phyloP scores from a whole-genome alignment of 805 yeast genomes.

The Clavispora vitiphila region DNA sequence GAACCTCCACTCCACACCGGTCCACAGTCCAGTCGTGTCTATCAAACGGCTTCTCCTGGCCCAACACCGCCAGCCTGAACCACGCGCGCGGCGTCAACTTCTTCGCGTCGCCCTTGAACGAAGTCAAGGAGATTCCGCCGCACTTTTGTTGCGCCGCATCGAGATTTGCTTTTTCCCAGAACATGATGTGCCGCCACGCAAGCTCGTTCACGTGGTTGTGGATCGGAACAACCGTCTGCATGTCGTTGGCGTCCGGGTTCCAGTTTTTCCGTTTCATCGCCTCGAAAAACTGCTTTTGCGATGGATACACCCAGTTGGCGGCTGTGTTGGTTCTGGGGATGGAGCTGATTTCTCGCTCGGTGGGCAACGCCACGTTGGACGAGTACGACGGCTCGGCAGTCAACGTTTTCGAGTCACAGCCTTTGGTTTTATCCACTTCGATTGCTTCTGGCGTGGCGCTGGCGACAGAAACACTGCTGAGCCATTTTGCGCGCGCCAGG shows the following conservation, averaged over 20 bases:
- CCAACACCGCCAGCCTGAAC: constrained; percentile 57
- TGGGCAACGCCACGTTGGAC: constrained; percentile 43
- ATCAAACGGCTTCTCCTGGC: constrained; percentile 81
- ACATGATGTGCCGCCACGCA: constrained; percentile 79
- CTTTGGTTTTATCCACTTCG: constrained; percentile 21
- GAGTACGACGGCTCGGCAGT: constrained; percentile 27
- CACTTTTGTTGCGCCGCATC: constrained; percentile 47
- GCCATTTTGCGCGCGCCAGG: constrained; percentile 55
- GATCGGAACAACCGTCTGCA: constrained; percentile 88
- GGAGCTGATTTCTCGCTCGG: constrained; percentile 71
- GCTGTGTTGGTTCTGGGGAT: constrained; percentile 69
- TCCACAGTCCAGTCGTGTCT: constrained; percentile 92
- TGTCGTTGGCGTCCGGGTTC: constrained; percentile 76
- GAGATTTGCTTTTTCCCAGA: constrained; percentile 70
- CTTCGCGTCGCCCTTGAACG: constrained; percentile 84
- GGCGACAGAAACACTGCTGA: constrained; percentile 25
- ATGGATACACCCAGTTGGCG: constrained; percentile 89
- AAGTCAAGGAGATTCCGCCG: constrained; percentile 80
- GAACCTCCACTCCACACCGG: constrained; percentile 78
- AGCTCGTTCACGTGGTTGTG: constrained; percentile 92
- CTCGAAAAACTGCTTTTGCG: constrained; percentile 89
- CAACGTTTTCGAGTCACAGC: constrained; percentile 45
- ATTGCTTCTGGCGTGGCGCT: constrained; percentile 34
- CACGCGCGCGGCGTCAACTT: constrained; percentile 85
- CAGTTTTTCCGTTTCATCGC: constrained; percentile 92